Conservation (phyloP, 164 flowering plant species). For the Vitis amurensis region DNA sequence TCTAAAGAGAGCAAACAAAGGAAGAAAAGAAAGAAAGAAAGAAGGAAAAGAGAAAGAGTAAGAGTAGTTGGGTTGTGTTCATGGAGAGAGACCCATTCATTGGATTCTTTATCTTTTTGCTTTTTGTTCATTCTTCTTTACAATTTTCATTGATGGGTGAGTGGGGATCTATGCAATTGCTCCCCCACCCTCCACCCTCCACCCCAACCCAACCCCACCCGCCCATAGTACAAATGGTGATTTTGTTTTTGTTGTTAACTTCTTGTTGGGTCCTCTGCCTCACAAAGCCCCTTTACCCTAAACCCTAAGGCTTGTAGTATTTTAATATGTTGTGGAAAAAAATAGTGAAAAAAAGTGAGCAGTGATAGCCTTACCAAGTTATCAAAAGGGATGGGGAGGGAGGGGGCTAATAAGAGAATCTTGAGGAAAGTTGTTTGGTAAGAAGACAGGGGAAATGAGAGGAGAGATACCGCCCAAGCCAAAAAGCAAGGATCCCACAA, state of each 20-base stretch:
- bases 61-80: neutral
- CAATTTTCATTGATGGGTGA: conserved; percentile 11
- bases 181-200: neutral
- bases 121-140: neutral
- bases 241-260: too few species aligned
- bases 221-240: too few species aligned
- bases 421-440: neutral
- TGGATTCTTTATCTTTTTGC: neutral
- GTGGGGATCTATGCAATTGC: conserved; percentile 19
- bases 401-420: neutral
- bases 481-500: neutral
- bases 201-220: too few species aligned
- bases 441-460: too few species aligned
- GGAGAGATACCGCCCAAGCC: too few species aligned
- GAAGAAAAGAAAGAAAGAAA: too few species aligned
- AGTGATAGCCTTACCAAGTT: conserved; percentile 26
- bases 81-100: neutral
- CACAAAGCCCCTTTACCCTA: too few species aligned
- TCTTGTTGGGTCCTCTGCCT: too few species aligned
- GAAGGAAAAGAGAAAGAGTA: too few species aligned
- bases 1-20: too few species aligned
- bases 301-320: neutral
- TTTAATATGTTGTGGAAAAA: conserved; percentile 4
- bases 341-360: conserved; percentile 11
- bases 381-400: conserved; percentile 10